Percentiles rank a stretch among this genome's conserved stretches.
Evolutionary conservation across 2,329 filamentous ascomycete species (phyloP).

Genomic region (Sclerotinia trifoliorum): DNA sequence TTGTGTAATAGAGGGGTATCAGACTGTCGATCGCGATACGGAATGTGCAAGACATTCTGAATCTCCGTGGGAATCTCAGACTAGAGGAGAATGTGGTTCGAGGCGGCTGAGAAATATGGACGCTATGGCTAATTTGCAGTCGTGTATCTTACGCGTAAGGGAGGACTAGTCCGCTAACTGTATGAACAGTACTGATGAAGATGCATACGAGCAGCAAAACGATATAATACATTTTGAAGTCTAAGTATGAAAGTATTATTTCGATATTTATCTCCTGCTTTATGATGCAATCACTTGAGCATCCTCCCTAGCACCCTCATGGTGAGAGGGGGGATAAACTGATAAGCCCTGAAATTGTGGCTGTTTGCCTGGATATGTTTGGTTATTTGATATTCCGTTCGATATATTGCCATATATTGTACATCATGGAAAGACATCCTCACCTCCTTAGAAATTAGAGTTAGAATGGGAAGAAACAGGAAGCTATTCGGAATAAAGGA

Average conservation of each 20-base stretch:
- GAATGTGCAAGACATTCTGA: slow-evolving; percentile 54
- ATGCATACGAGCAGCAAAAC: not conserved
- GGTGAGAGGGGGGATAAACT: not conserved
- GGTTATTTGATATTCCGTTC: too few relatives aligned
- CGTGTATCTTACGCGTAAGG: not conserved
- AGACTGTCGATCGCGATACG: too few relatives aligned
- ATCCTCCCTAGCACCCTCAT: not conserved
- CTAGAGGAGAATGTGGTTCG: slow-evolving; percentile 61
- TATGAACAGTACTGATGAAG: not conserved
- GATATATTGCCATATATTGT: too few relatives aligned
- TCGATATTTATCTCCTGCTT: not conserved
- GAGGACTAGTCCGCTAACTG: not conserved
- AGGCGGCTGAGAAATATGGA: slow-evolving; percentile 73
- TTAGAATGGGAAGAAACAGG: too few relatives aligned
- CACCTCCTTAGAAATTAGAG: too few relatives aligned
- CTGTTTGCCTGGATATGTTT: too few relatives aligned
- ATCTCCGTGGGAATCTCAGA: slow-evolving; percentile 77
- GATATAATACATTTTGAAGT: not conserved
- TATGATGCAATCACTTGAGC: not conserved
- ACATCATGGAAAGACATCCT: too few relatives aligned
- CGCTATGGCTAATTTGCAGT: slow-evolving; percentile 63
- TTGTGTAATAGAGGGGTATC: slow-evolving; percentile 39
- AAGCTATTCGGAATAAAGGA: not conserved
- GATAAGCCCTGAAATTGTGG: too few relatives aligned
- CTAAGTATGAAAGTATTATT: not conserved